Percentiles rank a stretch among this genome's conserved stretches.
Conservation (phyloP, 345 rosid genomes). For the Nephelium lappaceum region DNA sequence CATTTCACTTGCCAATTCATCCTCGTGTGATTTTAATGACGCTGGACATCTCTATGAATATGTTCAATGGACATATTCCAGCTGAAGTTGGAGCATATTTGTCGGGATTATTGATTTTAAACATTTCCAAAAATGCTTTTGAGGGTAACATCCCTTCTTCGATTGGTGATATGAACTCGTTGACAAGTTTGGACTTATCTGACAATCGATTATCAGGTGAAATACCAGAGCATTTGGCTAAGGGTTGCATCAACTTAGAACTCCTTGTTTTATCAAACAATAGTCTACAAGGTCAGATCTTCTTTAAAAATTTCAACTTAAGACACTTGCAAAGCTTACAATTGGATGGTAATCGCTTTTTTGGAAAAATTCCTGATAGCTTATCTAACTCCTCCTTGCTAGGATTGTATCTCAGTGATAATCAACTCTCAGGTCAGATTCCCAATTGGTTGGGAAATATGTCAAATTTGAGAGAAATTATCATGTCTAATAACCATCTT, state of each 20-base stretch:
- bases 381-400: neutral
- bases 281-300: neutral
- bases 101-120: neutral
- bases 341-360: neutral
- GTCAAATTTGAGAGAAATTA: neutral
- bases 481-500: no score
- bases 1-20: no score
- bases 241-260: neutral
- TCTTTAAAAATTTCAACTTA: neutral
- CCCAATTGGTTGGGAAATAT: neutral
- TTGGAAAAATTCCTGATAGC: neutral
- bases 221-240: no score
- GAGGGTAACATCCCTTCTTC: neutral
- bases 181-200: no score
- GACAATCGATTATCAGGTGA: no score
- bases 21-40: no score
- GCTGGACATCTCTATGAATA: neutral
- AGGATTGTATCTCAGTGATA: neutral
- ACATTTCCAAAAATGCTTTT: neutral
- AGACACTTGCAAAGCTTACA: neutral
- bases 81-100: neutral
- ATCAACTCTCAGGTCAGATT: neutral
- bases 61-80: neutral
- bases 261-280: neutral
- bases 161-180: no score